Percentiles rank a stretch among this genome's conserved stretches.
Evolutionary conservation across 1,284 basidiomycete genomes (phyloP).

Genomic region (Marasmius oreades): DNA sequence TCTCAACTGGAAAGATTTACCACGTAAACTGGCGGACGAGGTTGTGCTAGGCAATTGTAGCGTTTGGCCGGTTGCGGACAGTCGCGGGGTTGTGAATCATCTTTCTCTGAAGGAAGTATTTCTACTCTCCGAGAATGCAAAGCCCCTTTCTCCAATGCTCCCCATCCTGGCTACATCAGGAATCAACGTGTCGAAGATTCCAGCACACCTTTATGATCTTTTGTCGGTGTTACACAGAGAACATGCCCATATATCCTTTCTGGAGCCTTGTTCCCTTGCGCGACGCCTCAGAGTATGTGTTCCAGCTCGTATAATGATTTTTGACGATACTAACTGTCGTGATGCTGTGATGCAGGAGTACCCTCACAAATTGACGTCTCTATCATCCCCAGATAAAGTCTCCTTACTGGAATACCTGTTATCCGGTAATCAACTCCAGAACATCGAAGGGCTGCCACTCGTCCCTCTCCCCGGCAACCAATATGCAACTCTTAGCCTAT

Average conservation of each 20-base stretch:
- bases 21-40: conserved; percentile 21
- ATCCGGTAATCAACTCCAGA: conserved; percentile 23
- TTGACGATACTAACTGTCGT: not conserved
- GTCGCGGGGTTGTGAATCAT: not conserved
- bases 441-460: conserved; percentile 32
- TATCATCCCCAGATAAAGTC: conserved; percentile 11
- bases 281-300: not conserved
- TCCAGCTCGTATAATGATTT: no score
- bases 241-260: not conserved
- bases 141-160: not conserved
- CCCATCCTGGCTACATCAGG: not conserved
- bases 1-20: conserved; percentile 32
- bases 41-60: conserved; percentile 16
- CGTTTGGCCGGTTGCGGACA: conserved; percentile 31
- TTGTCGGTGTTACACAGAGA: not conserved
- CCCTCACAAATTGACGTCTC: not conserved
- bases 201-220: not conserved
- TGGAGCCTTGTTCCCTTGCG: not conserved
- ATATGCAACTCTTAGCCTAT: conserved; percentile 19
- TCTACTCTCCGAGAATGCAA: not conserved
- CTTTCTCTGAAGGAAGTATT: not conserved
- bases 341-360: not conserved
- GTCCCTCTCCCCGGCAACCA: conserved; percentile 23
- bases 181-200: not conserved
- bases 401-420: conserved; percentile 33